Conservation (phyloP, 257 asterid species). For the Scutellaria baicalensis region DNA sequence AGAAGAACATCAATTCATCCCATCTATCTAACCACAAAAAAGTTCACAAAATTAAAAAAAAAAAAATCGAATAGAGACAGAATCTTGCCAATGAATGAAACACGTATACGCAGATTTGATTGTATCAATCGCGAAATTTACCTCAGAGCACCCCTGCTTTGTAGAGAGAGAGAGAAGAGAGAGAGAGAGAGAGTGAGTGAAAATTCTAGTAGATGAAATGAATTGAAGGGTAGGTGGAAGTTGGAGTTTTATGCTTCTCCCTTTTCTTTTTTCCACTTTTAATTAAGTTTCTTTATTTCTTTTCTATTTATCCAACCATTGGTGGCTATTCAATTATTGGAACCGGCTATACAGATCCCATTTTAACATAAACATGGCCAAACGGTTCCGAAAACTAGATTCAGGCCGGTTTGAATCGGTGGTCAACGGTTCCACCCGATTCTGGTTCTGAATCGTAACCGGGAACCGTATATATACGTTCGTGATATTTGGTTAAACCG, state of each 20-base stretch:
- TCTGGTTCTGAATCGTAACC: too few relatives aligned
- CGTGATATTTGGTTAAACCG: too few relatives aligned
- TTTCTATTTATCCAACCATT: too few relatives aligned
- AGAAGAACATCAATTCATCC: neutral
- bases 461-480: too few relatives aligned
- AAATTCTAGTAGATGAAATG: neutral
- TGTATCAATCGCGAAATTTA: neutral
- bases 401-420: too few relatives aligned
- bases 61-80: neutral
- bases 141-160: slow-evolving; percentile 15
- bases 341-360: too few relatives aligned
- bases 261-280: neutral
- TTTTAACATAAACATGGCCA: too few relatives aligned
- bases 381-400: too few relatives aligned
- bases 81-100: neutral
- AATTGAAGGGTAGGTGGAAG: neutral
- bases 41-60: neutral
- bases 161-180: neutral
- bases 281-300: too few relatives aligned
- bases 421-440: too few relatives aligned
- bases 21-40: neutral
- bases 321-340: too few relatives aligned
- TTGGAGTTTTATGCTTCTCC: neutral
- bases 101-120: neutral
- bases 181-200: neutral